Evolutionary conservation across 768 basidiomycete genomes (phyloP), one percentile per base, ranked within the genome.

Genomic region (Imleria badia): DNA sequence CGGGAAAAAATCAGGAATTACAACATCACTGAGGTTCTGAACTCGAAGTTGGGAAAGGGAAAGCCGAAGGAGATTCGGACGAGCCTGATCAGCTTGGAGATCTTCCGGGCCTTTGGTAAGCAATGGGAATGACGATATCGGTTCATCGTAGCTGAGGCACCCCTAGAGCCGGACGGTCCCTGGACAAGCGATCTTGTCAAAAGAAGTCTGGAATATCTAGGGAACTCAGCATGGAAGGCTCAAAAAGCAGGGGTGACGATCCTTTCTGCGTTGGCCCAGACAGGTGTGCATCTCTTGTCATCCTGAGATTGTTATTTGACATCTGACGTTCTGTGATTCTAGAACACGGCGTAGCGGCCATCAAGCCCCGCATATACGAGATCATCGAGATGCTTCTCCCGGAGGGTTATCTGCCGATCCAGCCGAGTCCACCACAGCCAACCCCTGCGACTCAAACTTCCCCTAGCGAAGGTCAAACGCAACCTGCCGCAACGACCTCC

Each of bases 81-180:
- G 9, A 61, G 62, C 39, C 39, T 64, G 15, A 58, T 64, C 13
- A 59, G 45, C n/a, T 46, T 64, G 51, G 56, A 65, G 6, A 61
- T 65, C 15, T 59, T 58, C 34, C 48, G 49, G 15, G 49, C 60
- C 26, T 59, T 55, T 30, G 45, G 63, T 65, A 29, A 11, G 63
- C 23, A 3, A 20, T 14, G 11, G 11, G 15, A 50, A 12, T 22
- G 29, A 17, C 3, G 5, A 29, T 20, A 3, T n/a, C 3, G 4
- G 9, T 30, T 40, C 33, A 30, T 22, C 15, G 6, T 35, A 10
- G 11, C 30, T 54, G 12, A 63, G 0, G 14, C 29, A 6, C 9
- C 1, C 9, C 19, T 35, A 64, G 62, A 54, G 11, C 8, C 29
- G 23, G 3, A 51, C 3, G 46, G 46, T 38, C 45, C 51, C 4